Evolutionary conservation across 2,329 filamentous ascomycete genomes (phyloP).

Genomic region (Aspergillus sp.): DNA sequence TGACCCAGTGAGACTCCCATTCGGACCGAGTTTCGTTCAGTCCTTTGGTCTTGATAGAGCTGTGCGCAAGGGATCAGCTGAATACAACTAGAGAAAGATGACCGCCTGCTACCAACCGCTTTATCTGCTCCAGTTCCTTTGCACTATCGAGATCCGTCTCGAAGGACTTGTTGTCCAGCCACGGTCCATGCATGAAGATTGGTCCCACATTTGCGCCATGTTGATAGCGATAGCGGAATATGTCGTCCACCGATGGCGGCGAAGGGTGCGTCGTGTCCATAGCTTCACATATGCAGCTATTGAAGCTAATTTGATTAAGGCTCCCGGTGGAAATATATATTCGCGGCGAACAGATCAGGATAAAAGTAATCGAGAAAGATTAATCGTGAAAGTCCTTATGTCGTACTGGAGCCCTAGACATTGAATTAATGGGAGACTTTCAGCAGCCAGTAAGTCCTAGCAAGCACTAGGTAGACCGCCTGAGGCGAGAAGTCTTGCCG

Average conservation of each 20-base stretch:
- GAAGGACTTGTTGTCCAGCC: slow-evolving; percentile 54
- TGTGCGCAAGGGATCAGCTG: slow-evolving; percentile 3
- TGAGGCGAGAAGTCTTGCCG: neutral
- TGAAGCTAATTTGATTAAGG: neutral
- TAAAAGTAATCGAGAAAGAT: too few relatives aligned
- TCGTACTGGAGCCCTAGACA: too few relatives aligned
- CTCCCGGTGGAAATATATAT: too few relatives aligned
- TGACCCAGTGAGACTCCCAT: slow-evolving; percentile 56
- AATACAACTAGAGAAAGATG: neutral
- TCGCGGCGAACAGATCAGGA: too few relatives aligned
- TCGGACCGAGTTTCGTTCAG: slow-evolving; percentile 48
- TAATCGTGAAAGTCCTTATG: too few relatives aligned
- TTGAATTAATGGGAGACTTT: too few relatives aligned
- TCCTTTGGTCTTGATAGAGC: slow-evolving; percentile 47
- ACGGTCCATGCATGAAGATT: slow-evolving; percentile 61
- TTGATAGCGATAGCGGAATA: slow-evolving; percentile 57
- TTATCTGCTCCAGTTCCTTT: slow-evolving; percentile 55
- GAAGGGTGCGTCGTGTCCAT: neutral
- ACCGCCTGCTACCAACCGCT: slow-evolving; percentile 24
- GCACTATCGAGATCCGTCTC: slow-evolving; percentile 38
- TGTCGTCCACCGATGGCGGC: slow-evolving; percentile 18
- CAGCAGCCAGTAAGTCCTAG: too few relatives aligned
- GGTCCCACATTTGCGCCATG: slow-evolving; percentile 60
- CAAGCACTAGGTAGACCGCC: neutral
- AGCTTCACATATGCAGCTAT: neutral